Base-by-base conservation (phyloP, 106 monocot genomes). In the Acorus gramineus region DNA sequence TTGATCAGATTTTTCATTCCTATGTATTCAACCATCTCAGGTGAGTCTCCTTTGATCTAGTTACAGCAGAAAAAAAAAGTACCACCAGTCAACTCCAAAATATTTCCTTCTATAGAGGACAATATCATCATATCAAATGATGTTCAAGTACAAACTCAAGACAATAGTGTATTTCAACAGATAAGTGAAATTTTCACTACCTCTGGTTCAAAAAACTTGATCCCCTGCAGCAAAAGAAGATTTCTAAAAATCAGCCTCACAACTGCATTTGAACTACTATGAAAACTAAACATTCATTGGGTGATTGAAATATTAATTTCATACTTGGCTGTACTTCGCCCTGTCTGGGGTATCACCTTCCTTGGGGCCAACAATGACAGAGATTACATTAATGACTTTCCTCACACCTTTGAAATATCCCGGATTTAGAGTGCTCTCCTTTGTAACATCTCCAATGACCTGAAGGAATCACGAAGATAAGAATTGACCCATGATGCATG, bases 271-370 rank as follows among this genome's bases (percentile, higher is more conserved):
- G 28, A 28, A 28, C 28, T 28, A 1, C 28, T 28, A 28, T 28
- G 28, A 28, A 28, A 28, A 28, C 28, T 28, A 28, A 28, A 28
- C 28, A 1, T 28, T 28, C 28, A 28, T 28, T 28, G 28, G 0
- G 28, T 28, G 0, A 28, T 1, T 28, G 28, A 28, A 28, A 28
- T 28, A 28, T 28, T 3, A 4, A 58, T 14, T 14, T 47, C 80
- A 55, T 85, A 98, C 91, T 75, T 91, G 91, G 14, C 75, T 88
- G 56, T 98, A 98, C 80, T 98, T 98, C 47, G 73, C 76, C 77
- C 96, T 87, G 67, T 87, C 96, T 78, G 96, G 96, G 70, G 96
- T 98, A 77, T 91, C 96, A 11, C 96, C 96, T 85, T 98, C 96
- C 83, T 91, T 91, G 14, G 87, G 96, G 50, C 96, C 96, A 6